Conservation (phyloP, 768 basidiomycete genomes). For the Mycena pura region DNA sequence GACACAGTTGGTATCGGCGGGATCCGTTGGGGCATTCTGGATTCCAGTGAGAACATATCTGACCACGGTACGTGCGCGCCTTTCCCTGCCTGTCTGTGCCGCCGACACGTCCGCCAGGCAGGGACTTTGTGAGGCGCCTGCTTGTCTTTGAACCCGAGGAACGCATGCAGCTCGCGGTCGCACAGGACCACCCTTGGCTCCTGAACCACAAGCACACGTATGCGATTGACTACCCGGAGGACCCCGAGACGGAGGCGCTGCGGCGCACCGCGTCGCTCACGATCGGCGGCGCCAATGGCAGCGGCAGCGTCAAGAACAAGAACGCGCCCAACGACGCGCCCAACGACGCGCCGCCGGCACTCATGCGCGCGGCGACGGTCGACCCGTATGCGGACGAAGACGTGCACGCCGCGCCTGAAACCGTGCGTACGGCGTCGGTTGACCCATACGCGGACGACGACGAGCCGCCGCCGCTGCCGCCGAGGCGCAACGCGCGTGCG, state of each 20-base stretch:
- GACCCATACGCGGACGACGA: background rate
- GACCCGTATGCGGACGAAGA: constrained; percentile 22
- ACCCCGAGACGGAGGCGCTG: background rate
- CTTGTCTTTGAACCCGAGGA: constrained; percentile 55
- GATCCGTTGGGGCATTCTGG: constrained; percentile 1
- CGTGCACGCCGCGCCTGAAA: background rate
- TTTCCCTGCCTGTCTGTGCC: background rate
- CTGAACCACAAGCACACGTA: constrained; percentile 7
- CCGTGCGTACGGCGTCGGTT: background rate
- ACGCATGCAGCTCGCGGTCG: constrained; percentile 60
- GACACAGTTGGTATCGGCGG: background rate
- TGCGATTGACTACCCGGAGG: constrained; percentile 2
- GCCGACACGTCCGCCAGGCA: constrained; percentile 37
- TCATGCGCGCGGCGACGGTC: constrained; percentile 12
- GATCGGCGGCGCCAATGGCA: no score
- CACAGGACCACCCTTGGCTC: constrained; percentile 69
- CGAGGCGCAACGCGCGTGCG: no score
- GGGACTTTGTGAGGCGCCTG: constrained; percentile 59
- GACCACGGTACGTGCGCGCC: background rate
- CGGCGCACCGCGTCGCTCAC: constrained; percentile 10
- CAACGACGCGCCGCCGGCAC: background rate
- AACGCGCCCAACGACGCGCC: no score
- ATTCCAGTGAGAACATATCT: background rate
- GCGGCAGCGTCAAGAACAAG: no score
- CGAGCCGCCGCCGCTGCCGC: background rate